phyloP scores from a whole-genome alignment of 345 rosid species.

The Dipteronia dyeriana region DNA sequence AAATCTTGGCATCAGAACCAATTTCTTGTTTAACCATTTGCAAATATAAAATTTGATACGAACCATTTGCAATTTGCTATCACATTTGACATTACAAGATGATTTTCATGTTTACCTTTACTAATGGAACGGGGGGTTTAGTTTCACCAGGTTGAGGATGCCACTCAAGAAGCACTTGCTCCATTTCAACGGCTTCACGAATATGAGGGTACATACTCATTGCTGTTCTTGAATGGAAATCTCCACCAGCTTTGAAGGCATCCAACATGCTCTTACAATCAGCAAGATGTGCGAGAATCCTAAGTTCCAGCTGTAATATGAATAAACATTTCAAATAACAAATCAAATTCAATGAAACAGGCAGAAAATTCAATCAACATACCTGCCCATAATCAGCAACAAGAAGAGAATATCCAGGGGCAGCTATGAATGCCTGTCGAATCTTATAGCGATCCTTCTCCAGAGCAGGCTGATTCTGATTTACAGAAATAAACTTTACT shows the following conservation, averaged over 20 bases:
- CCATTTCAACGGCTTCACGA: constrained; percentile 70
- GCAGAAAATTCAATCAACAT: constrained; percentile 27
- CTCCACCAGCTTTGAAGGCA: constrained; percentile 97
- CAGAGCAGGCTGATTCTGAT: constrained; percentile 96
- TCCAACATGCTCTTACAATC: constrained; percentile 93
- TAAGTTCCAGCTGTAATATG: constrained; percentile 79
- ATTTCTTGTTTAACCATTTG: not conserved
- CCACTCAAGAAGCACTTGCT: constrained; percentile 91
- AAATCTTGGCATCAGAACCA: not conserved
- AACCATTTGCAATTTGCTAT: not conserved
- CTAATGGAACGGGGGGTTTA: constrained; percentile 87
- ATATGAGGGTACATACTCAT: constrained; percentile 95
- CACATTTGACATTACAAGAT: not conserved
- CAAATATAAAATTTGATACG: not conserved
- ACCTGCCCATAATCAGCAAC: constrained; percentile 99
- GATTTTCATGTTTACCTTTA: constrained; percentile 58
- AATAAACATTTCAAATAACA: constrained; percentile 31
- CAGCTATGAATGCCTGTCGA: constrained; percentile 91
- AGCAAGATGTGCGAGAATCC: constrained; percentile 96
- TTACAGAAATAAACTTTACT: constrained; percentile 5
- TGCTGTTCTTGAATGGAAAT: constrained; percentile 96
- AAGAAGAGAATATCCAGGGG: constrained; percentile 89
- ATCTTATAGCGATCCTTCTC: constrained; percentile 99
- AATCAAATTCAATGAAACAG: constrained; percentile 4
- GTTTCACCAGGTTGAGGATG: constrained; percentile 88